These are phyloP conservation scores for Populus hybrid DNA, from an alignment of 441 rosid species.

Conservation along the genomic window DNA sequence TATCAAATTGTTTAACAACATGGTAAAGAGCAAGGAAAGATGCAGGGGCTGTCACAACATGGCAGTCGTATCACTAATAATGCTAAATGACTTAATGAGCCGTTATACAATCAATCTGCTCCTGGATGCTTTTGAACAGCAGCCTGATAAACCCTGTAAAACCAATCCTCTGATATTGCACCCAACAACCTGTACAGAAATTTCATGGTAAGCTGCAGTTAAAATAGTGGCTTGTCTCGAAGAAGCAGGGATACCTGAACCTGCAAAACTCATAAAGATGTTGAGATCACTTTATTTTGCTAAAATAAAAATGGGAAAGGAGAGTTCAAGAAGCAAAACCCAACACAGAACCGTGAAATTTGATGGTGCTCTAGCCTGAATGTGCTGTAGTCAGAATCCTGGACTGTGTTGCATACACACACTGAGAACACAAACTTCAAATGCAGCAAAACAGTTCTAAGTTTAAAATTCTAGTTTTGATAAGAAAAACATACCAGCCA, in stretches of 20 bases:
- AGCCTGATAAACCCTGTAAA: conserved; percentile 8
- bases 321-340: conserved; percentile 24
- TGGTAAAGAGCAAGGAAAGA: too few relatives aligned
- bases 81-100: not conserved
- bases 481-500: not conserved
- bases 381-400: conserved; percentile 22
- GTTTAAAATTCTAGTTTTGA: not conserved
- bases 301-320: not conserved
- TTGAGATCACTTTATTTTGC: too few relatives aligned
- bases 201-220: conserved; percentile 27
- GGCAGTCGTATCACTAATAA: too few relatives aligned
- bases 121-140: not conserved
- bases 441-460: not conserved
- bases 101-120: not conserved
- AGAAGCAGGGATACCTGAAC: conserved; percentile 47
- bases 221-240: conserved; percentile 14
- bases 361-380: conserved; percentile 27
- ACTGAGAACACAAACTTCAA: not conserved
- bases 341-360: conserved; percentile 24
- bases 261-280: conserved; percentile 37
- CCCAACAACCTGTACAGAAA: conserved; percentile 35
- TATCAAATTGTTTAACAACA: too few relatives aligned
- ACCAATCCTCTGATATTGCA: not conserved
- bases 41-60: too few relatives aligned
- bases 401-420: conserved; percentile 23